Percentiles rank a stretch among this genome's conserved stretches.
phyloP scores from a whole-genome alignment of 352 stramenopile genomes.

The Pythium aristosporum region DNA sequence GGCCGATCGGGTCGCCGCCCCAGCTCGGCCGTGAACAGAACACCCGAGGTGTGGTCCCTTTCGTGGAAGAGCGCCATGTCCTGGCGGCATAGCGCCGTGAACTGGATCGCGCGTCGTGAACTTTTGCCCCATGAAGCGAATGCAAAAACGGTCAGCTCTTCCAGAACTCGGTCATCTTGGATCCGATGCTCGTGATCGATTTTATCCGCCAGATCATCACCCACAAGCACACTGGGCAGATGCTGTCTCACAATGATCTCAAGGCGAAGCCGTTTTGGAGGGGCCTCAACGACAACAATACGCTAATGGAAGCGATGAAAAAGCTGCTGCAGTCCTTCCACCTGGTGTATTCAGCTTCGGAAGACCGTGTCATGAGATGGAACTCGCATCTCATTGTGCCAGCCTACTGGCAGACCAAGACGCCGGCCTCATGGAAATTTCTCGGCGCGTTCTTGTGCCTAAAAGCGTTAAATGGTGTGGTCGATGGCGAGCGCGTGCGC shows the following conservation, averaged over 20 bases:
- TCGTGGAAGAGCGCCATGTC: no score
- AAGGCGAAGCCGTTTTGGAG: conserved; percentile 1
- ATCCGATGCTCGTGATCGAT: conserved; percentile 6
- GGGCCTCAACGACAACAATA: not conserved
- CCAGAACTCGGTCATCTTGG: conserved; percentile 6
- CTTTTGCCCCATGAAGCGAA: no score
- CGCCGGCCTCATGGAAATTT: not conserved
- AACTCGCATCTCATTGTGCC: conserved; percentile 10
- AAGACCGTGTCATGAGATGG: conserved; percentile 5
- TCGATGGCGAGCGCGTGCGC: not conserved
- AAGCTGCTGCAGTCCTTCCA: conserved; percentile 17
- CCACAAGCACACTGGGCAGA: conserved; percentile 3
- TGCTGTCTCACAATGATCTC: not conserved
- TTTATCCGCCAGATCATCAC: conserved; percentile 11
- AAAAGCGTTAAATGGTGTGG: not conserved
- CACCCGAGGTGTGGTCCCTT: no score
- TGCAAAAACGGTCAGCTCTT: no score
- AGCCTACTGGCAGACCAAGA: conserved; percentile 1
- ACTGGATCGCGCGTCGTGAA: no score
- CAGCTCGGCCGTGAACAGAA: no score
- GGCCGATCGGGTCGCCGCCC: no score
- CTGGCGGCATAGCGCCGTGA: no score
- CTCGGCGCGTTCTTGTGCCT: not conserved
- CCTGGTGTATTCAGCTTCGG: conserved; percentile 3
- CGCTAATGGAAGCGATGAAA: conserved; percentile 18